phyloP scores from a whole-genome alignment of 2,329 filamentous ascomycete genomes.

The Calycina marina region DNA sequence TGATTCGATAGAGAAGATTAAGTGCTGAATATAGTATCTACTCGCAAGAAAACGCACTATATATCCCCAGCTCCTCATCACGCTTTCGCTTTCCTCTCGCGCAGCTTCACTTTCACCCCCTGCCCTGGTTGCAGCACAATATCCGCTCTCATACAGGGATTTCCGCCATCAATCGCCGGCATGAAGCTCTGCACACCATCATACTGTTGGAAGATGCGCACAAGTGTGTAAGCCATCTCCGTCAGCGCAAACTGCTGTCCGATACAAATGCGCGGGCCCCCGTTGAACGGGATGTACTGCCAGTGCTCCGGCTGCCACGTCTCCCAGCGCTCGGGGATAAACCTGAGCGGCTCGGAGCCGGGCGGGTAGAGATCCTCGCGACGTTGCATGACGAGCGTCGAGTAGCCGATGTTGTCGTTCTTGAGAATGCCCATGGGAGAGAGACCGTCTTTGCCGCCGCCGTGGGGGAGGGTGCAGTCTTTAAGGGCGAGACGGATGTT shows the following conservation, averaged over 20 bases:
- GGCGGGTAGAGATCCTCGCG: slow-evolving; percentile 46
- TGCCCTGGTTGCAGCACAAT: slow-evolving; percentile 45
- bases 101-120: slow-evolving; percentile 43
- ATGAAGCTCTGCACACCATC: slow-evolving; percentile 45
- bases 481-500: slow-evolving; percentile 59
- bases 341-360: slow-evolving; percentile 32
- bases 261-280: slow-evolving; percentile 59
- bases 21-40: no score
- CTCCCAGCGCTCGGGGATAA: slow-evolving; percentile 54
- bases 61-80: no score
- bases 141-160: slow-evolving; percentile 39
- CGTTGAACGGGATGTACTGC: slow-evolving; percentile 65
- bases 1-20: no score
- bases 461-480: slow-evolving; percentile 62
- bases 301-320: slow-evolving; percentile 49
- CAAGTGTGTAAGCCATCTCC: slow-evolving; percentile 60
- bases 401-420: slow-evolving; percentile 52
- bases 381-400: slow-evolving; percentile 58
- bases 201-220: slow-evolving; percentile 59
- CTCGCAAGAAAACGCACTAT: no score
- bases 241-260: slow-evolving; percentile 73
- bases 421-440: slow-evolving; percentile 51
- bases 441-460: slow-evolving; percentile 48
- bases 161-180: slow-evolving; percentile 36
- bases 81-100: no score